Evolutionary conservation across 2,329 filamentous ascomycete genomes (phyloP), one percentile per base, ranked within the genome.

Genomic region (Calonectria multiphialidica): DNA sequence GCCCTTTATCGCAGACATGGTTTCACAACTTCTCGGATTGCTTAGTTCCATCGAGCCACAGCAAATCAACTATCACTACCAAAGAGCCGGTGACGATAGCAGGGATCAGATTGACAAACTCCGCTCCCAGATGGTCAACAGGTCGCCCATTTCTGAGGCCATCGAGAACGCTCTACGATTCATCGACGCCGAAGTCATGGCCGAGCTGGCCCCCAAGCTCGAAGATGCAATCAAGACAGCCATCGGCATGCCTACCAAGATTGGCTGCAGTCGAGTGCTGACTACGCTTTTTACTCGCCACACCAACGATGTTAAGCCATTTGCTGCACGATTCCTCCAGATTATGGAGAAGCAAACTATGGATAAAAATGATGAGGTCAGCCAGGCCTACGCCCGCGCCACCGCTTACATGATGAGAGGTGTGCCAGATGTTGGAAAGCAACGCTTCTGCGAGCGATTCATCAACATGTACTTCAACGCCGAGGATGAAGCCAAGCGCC

Each of bases 301-400:
- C 75, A 91, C 90, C 42, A 89, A 92, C 44, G 87, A 96, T 35
- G 94, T 98, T 82, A 90, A 89, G 44, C 92, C 94, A 0, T 92
- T 96, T 78, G 93, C 94, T 15, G 91, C 94, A 74, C 87, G 89
- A 10, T 95, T 98, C 78, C 87, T 98, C 63, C 93, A 92, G 75
- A 82, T 95, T 12, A 89, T 98, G 74, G 91, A 95, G 78, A 96
- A 95, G 82, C 91, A 96, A 70, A 91, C 96, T 1, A 89, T 98
- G 62, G 97, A 99, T 82, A 93, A 94, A 74, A 99, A 99, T 80
- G 95, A 98, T 77, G 97, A 97, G 21, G 96, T 98, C 69, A 96
- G 94, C 80, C 93, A 94, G 73, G 94, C 94, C 2, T 99, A 98
- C 81, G 96, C 96, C 23, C 92, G 92, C 66, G 93, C 96, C 3